A percentile compares a stretch with the other conserved stretches of the same genome.
These are phyloP conservation scores for Calonectria pteridis DNA, from an alignment of 2,329 filamentous ascomycete species.

Conservation along the genomic window DNA sequence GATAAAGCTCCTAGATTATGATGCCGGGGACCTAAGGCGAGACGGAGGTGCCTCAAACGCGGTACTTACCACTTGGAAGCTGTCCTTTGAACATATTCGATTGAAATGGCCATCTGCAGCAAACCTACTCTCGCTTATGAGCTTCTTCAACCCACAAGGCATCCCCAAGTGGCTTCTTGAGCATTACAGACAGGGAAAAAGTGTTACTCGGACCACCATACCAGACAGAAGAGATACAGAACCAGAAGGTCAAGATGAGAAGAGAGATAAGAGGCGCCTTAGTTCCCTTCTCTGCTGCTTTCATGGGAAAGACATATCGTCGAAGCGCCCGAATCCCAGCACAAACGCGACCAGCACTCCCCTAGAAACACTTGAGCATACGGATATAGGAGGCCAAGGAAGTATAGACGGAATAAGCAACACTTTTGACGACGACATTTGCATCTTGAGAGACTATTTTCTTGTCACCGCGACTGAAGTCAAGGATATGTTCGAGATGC, in stretches of 20 bases:
- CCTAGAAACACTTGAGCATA: neutral
- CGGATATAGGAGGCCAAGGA: neutral
- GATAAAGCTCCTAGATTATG: neutral
- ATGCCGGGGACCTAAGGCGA: conserved; percentile 2
- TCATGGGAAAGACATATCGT: too few species aligned
- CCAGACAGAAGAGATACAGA: too few species aligned
- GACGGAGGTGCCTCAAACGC: neutral
- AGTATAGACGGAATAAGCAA: neutral
- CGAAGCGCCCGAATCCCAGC: neutral
- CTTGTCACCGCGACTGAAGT: neutral
- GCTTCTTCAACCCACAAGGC: neutral
- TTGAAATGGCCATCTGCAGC: neutral
- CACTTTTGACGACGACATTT: neutral
- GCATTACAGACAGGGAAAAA: too few species aligned
- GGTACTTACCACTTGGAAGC: neutral
- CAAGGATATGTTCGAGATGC: neutral
- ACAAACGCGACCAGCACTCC: neutral
- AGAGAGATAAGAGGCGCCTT: too few species aligned
- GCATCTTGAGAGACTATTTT: neutral
- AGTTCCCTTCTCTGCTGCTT: too few species aligned
- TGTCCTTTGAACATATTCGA: neutral
- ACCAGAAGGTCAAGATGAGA: too few species aligned
- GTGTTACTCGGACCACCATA: too few species aligned
- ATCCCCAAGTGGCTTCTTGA: conserved; percentile 5
- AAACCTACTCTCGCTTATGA: conserved; percentile 19